A percentile compares a stretch with the other conserved stretches of the same genome.
Evolutionary conservation across 352 stramenopile species (phyloP).

Genomic region (Peronospora tabacina): DNA sequence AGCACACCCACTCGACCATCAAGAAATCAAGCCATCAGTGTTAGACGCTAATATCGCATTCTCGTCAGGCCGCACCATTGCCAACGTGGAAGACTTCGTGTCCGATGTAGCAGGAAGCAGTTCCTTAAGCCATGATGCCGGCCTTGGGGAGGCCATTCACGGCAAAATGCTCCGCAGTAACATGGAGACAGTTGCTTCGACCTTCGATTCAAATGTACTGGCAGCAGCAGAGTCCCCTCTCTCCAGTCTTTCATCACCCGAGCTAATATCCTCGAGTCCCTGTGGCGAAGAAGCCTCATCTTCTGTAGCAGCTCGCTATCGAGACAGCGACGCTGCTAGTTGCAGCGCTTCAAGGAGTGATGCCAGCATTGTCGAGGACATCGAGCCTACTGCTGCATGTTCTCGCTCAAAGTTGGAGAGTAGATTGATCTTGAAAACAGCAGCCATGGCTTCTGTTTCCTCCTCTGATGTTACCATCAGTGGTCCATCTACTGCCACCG

Average conservation of each 20-base stretch:
- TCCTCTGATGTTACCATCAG: neutral
- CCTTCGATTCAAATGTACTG: neutral
- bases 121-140: slow-evolving; percentile 3
- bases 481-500: neutral
- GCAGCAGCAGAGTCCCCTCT: neutral
- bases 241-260: slow-evolving; percentile 1
- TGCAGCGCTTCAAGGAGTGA: neutral
- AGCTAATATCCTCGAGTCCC: neutral
- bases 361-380: neutral
- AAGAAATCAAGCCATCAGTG: slow-evolving; percentile 6
- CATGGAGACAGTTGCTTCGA: neutral
- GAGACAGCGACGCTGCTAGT: neutral
- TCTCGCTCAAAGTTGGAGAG: neutral
- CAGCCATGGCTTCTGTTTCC: slow-evolving; percentile 2
- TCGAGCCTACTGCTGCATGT: neutral
- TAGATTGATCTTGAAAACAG: neutral
- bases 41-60: slow-evolving; percentile 2
- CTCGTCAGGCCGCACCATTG: neutral
- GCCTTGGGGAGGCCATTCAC: neutral
- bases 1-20: slow-evolving; percentile 2
- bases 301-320: neutral
- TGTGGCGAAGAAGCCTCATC: neutral
- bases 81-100: slow-evolving; percentile 5
- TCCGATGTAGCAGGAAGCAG: neutral
- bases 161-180: neutral